Base-by-base conservation (phyloP, 2,329 filamentous ascomycete species). In the Ceratocystis lukuohia region DNA sequence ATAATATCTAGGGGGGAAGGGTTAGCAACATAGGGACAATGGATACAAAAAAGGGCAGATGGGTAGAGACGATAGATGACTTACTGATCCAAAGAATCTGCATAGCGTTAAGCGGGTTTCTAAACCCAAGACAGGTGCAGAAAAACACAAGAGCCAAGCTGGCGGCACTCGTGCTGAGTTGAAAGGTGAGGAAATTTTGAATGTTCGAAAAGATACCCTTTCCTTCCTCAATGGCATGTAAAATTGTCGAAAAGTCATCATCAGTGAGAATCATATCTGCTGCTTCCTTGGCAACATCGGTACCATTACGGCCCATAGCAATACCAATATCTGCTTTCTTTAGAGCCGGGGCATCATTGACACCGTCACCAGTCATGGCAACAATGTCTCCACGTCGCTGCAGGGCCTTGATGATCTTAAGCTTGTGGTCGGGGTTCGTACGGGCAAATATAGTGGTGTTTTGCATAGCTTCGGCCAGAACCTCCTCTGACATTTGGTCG, bases 121-220 rank as follows among this genome's bases (percentile, higher is more conserved):
- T 92, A 78, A 95, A 94, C 48, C 94, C 94, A 69, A 96, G 82
- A 71, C 90, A 88, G 37, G 91, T 96, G 80, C 92, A 96, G 72
- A 99, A 77, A 70, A 99, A 84, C 20, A 99, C 94, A 65, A 99
- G 81, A 67, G 89, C 91, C 70, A 99, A 80, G 69, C 94, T 91
- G 65, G 95, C 94, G 22, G 95, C 94, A 74, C 91, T 96, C 61
- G 94, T 99, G 76, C 92, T 96, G 67, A 99, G 83, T 78, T 99
- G 95, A 77, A 99, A 99, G 0, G 94, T 97, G 69, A 99, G 82
- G 77, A 99, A 99, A 76, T 99, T 99, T 74, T 99, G 94, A 70
- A 99, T 97, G 75, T 99, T 99, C 82, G 94, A 96, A 77, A 99
- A 99, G 71, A 99, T 99, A 66, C 92, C 94, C 76, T 99, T 99